Evolutionary conservation across 106 monocot genomes (phyloP).

Genomic region (Vanilla planifolia): DNA sequence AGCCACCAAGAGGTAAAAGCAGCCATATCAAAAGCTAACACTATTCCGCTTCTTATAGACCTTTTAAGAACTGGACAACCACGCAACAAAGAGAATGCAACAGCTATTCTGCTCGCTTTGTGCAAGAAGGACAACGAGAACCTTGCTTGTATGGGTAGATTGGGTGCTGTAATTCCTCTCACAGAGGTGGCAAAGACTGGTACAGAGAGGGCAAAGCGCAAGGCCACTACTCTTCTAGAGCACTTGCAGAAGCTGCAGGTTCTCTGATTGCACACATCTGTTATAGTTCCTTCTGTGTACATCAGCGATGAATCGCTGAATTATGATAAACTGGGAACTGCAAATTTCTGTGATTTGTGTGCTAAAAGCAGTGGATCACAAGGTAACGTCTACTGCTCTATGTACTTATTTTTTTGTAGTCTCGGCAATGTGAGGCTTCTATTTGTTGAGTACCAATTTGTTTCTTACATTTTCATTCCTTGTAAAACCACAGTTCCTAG

Average conservation of each 20-base stretch:
- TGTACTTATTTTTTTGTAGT: neutral
- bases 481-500: too few relatives aligned
- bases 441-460: neutral
- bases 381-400: neutral
- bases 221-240: constrained; percentile 68
- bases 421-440: neutral
- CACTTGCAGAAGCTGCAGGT: constrained; percentile 41
- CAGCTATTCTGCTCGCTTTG: constrained; percentile 63
- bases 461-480: neutral
- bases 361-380: neutral
- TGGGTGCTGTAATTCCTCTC: constrained; percentile 55
- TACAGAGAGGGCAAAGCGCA: constrained; percentile 72
- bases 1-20: constrained; percentile 57
- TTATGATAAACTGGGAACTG: neutral
- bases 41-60: constrained; percentile 58
- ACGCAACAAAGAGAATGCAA: constrained; percentile 75
- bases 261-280: constrained; percentile 9
- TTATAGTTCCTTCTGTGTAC: neutral
- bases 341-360: neutral
- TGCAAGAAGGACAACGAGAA: constrained; percentile 72
- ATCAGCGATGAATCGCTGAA: neutral
- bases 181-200: constrained; percentile 61
- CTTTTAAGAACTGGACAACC: constrained; percentile 54
- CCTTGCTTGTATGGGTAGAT: constrained; percentile 45
- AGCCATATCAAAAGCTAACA: constrained; percentile 46